Conservation (phyloP, 2,329 filamentous ascomycete genomes). For the Pseudogymnoascus sp. region DNA sequence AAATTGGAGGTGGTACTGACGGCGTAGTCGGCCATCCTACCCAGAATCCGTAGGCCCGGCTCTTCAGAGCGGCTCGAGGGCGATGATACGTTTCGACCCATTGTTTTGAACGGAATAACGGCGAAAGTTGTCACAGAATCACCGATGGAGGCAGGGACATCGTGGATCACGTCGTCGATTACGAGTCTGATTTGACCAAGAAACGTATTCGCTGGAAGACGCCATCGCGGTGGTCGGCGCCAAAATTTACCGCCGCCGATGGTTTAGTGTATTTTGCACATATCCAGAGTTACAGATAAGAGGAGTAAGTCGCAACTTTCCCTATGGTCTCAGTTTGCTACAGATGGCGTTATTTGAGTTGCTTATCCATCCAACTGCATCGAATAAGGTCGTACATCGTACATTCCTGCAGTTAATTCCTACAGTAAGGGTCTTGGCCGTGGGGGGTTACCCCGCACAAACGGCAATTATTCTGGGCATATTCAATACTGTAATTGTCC, state of each 20-base stretch:
- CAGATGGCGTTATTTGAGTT: neutral
- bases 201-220: neutral
- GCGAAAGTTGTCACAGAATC: neutral
- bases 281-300: constrained; percentile 3
- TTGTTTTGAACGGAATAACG: neutral
- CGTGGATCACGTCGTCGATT: constrained; percentile 8
- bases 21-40: neutral
- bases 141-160: neutral
- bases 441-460: constrained; percentile 3
- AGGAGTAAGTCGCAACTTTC: constrained; percentile 4
- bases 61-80: neutral
- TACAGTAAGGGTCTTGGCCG: neutral
- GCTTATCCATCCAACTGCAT: constrained; percentile 7
- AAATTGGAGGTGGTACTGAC: neutral
- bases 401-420: neutral
- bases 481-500: neutral
- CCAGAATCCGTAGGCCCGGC: neutral
- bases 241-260: neutral
- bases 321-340: constrained; percentile 7
- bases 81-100: neutral
- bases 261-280: neutral
- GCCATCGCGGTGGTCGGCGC: constrained; percentile 1
- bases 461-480: neutral
- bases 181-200: neutral
- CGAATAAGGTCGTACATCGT: neutral